phyloP scores from a whole-genome alignment of 805 yeast species.

The Candida anglica region DNA sequence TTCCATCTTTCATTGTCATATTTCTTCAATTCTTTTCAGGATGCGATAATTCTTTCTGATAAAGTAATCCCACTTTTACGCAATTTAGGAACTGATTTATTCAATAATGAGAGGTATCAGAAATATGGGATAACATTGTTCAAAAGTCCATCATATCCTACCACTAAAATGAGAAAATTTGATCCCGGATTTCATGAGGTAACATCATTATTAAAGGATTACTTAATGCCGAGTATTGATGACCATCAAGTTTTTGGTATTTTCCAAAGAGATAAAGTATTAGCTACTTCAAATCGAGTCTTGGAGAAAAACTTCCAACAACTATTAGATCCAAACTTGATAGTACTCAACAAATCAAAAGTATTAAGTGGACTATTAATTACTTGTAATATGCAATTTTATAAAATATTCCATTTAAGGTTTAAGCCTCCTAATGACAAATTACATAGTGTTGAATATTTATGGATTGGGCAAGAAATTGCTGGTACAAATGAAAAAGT shows the following conservation, averaged over 20 bases:
- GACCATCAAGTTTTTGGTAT: slow-evolving; percentile 18
- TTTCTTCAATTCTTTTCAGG: slow-evolving; percentile 30
- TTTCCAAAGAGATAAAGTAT: slow-evolving; percentile 5
- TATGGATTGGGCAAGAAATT: slow-evolving; percentile 34
- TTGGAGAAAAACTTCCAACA: slow-evolving; percentile 17
- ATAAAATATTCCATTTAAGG: slow-evolving; percentile 15
- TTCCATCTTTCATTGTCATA: slow-evolving; percentile 8
- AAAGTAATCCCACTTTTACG: slow-evolving; percentile 22
- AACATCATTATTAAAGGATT: slow-evolving; percentile 16
- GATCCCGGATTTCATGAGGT: slow-evolving; percentile 28
- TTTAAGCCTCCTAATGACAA: slow-evolving; percentile 6
- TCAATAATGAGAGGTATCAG: slow-evolving; percentile 15
- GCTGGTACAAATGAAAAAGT: slow-evolving; percentile 17
- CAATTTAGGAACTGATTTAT: slow-evolving; percentile 9
- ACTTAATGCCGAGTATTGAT: slow-evolving; percentile 15
- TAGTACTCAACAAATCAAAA: slow-evolving; percentile 23
- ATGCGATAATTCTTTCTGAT: slow-evolving; percentile 22
- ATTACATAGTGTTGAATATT: slow-evolving; percentile 12
- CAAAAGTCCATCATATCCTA: slow-evolving; percentile 20
- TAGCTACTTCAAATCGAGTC: slow-evolving; percentile 11
- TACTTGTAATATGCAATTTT: slow-evolving; percentile 20
- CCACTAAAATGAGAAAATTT: slow-evolving; percentile 13
- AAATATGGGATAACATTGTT: slow-evolving; percentile 23
- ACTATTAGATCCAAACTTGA: slow-evolving; percentile 23
- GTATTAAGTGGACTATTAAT: slow-evolving; percentile 24